Evolutionary conservation across 2,329 filamentous ascomycete genomes (phyloP).

Genomic region (Fusarium pseudoanthophilum): DNA sequence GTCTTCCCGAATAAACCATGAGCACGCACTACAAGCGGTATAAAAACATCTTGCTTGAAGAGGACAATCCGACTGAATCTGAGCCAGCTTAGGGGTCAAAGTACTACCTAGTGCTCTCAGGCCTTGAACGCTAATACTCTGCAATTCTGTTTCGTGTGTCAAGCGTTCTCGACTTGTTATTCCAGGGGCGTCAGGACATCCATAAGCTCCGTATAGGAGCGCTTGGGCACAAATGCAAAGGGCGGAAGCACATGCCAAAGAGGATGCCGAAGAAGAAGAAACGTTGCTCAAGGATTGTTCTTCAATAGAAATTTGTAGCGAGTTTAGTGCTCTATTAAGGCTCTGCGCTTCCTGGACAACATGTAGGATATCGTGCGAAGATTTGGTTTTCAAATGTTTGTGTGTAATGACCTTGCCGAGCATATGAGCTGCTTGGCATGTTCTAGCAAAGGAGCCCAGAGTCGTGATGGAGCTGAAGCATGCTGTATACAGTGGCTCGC

Average conservation of each 20-base stretch:
- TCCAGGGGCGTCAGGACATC: slow-evolving; percentile 1
- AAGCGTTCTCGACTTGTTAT: slow-evolving; percentile 1
- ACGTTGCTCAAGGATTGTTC: background rate
- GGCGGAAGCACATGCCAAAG: background rate
- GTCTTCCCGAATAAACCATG: slow-evolving; percentile 17
- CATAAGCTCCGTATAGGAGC: slow-evolving; percentile 1
- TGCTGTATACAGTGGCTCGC: slow-evolving; percentile 5
- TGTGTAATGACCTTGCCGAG: slow-evolving; percentile 6
- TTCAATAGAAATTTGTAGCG: background rate
- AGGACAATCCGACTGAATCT: background rate
- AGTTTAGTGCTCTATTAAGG: background rate
- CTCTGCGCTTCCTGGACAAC: slow-evolving; percentile 2
- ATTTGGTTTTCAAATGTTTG: background rate
- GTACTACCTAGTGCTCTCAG: background rate
- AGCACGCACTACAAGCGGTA: slow-evolving; percentile 4
- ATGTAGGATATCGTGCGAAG: background rate
- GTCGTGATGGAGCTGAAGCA: slow-evolving; percentile 1
- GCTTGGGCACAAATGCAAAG: slow-evolving; percentile 6
- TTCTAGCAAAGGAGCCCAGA: slow-evolving; percentile 4
- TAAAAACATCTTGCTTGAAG: background rate
- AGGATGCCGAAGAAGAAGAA: background rate
- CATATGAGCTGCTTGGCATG: slow-evolving; percentile 10
- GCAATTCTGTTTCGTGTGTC: slow-evolving; percentile 7
- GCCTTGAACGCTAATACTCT: slow-evolving; percentile 1
- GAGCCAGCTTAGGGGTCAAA: background rate